phyloP scores from a whole-genome alignment of 352 stramenopile genomes.

The Phytopythium kandeliae region DNA sequence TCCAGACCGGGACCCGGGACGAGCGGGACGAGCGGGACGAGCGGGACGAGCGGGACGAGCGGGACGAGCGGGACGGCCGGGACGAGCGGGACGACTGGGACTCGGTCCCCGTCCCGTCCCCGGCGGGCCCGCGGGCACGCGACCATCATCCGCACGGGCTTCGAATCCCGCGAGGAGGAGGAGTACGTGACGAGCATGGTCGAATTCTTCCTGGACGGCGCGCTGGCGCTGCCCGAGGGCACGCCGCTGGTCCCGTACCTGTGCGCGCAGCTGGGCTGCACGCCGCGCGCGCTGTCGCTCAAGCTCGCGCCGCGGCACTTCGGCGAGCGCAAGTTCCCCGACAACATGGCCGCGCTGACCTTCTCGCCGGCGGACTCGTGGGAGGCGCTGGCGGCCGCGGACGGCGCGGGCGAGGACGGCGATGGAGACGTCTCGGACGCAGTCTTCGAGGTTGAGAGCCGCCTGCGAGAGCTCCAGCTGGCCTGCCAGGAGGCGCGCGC shows the following conservation, averaged over 20 bases:
- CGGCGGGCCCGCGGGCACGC: slow-evolving; percentile 37
- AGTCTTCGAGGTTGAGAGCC: slow-evolving; percentile 43
- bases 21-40: too few relatives aligned
- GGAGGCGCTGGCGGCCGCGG: slow-evolving; percentile 8
- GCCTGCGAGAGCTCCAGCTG: slow-evolving; percentile 39
- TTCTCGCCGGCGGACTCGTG: slow-evolving; percentile 18
- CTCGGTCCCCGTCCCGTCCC: too few relatives aligned
- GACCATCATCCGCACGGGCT: slow-evolving; percentile 72
- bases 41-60: too few relatives aligned
- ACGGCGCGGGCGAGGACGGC: too few relatives aligned
- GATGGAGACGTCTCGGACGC: slow-evolving; percentile 34
- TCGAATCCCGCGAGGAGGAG: slow-evolving; percentile 60
- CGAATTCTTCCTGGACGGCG: slow-evolving; percentile 59
- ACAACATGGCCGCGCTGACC: slow-evolving; percentile 50
- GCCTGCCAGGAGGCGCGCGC: slow-evolving; percentile 33
- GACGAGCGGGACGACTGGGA: too few relatives aligned
- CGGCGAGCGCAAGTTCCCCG: slow-evolving; percentile 46
- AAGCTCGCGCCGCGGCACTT: slow-evolving; percentile 54
- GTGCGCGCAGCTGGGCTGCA: slow-evolving; percentile 48
- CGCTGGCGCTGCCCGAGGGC: slow-evolving; percentile 41
- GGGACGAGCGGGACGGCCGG: too few relatives aligned
- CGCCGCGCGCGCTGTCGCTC: slow-evolving; percentile 55
- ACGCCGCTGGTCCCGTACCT: slow-evolving; percentile 56
- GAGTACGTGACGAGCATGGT: slow-evolving; percentile 48
- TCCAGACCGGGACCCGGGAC: too few relatives aligned